Evolutionary conservation across 1,284 basidiomycete species (phyloP), one percentile per base, ranked within the genome.

Genomic region (Microbotryum intermedium): DNA sequence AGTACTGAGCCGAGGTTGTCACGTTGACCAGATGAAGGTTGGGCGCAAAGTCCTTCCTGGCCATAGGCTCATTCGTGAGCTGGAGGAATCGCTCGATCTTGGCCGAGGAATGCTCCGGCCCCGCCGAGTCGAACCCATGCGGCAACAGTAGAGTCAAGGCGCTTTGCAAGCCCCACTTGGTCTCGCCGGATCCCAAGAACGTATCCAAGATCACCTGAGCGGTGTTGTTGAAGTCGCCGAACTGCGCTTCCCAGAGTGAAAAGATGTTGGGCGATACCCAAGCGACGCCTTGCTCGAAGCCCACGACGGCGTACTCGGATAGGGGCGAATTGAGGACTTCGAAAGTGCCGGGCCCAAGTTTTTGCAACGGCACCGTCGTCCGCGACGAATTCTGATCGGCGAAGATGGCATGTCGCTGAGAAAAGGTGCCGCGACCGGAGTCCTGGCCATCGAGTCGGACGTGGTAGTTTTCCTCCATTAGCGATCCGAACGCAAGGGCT

Each of bases 201-300:
- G 87, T 90, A 71, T 93, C 90, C 64, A 93, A 87, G 61, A 90
- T 85, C 63, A 90, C 81, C 79, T 84, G 64, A 21, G 47, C 50
- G 45, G 88, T 88, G 70, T 93, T 92, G 76, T 87, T 85, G 75
- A 93, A 93, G 73, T 92, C 90, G n/a, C 89, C 89, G 70, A 76
- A 83, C 78, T 92, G 90, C 2, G 88, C 89, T 74, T 94, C 90
- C 90, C 90, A 92, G 48, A 93, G 88, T 0, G 88, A 83, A 53
- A 93, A 75, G 34, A 91, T 72, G 60, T 82, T 80, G 0, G 89
- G 88, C 45, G 82, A 78, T 72, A 90, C 88, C 87, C 88, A 91
- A 68, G 87, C 89, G 59, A 87, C 80, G 1, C 90, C 90, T 65
- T 90, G 87, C 72, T 93, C 90, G 65, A 92, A 93, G 79, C 88